A percentile compares a stretch with the other conserved stretches of the same genome.
Conservation (phyloP, 768 basidiomycete genomes). For the Asterophora lycoperdoides region DNA sequence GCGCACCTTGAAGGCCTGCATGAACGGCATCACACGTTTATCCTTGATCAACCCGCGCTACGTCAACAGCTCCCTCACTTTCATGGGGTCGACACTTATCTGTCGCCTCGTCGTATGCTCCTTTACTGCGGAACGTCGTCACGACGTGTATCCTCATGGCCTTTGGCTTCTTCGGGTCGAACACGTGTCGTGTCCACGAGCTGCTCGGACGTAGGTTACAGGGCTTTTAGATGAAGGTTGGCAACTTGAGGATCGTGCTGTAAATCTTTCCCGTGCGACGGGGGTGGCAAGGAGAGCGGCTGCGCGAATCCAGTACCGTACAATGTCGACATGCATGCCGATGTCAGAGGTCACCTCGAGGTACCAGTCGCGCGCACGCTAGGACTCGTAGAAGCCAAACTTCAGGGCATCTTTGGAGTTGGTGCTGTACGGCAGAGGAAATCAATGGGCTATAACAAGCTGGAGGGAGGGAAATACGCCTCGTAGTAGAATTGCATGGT, state of each 20-base stretch:
- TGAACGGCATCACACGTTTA: constrained; percentile 93
- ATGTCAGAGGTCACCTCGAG: constrained; percentile 84
- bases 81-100: constrained; percentile 79
- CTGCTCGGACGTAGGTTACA: constrained; percentile 70
- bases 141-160: constrained; percentile 88
- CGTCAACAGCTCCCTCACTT: constrained; percentile 63
- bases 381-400: constrained; percentile 93
- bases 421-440: constrained; percentile 45
- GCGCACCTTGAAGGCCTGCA: constrained; percentile 86
- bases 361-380: constrained; percentile 92
- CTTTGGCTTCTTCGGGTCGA: constrained; percentile 84
- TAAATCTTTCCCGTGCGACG: constrained; percentile 91
- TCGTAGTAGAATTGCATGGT: constrained; percentile 78
- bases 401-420: constrained; percentile 96
- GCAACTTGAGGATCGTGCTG: constrained; percentile 65
- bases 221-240: constrained; percentile 77
- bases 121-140: constrained; percentile 74
- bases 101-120: constrained; percentile 52
- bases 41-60: constrained; percentile 86
- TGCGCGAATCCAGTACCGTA: too few relatives aligned
- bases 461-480: constrained; percentile 51
- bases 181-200: constrained; percentile 62
- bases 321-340: constrained; percentile 94
- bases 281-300: constrained; percentile 81
- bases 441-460: neutral